A percentile compares a stretch with the other conserved stretches of the same genome.
Conservation (phyloP, 768 basidiomycete genomes). For the Bullera alba region DNA sequence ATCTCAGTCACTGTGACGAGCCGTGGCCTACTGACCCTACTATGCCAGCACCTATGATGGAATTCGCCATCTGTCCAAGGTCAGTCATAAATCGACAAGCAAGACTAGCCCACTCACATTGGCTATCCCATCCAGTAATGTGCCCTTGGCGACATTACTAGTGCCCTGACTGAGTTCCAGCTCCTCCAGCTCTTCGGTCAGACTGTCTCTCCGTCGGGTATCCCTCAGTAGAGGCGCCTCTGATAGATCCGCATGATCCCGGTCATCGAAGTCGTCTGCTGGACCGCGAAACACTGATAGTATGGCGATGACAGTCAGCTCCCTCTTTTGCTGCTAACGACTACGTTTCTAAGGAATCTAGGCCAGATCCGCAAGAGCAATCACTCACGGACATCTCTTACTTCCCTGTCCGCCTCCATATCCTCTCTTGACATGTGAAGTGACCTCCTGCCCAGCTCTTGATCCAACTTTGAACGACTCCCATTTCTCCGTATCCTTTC, state of each 20-base stretch:
- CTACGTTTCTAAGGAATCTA: too few species aligned
- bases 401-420: too few species aligned
- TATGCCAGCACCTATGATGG: slow-evolving; percentile 84
- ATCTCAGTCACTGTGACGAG: slow-evolving; percentile 2
- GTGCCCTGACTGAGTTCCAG: slow-evolving; percentile 7
- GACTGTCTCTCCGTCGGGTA: background rate
- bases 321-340: background rate
- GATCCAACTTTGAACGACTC: too few species aligned
- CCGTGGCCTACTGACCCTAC: slow-evolving; percentile 19
- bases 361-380: too few species aligned
- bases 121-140: slow-evolving; percentile 54
- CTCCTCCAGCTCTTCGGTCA: slow-evolving; percentile 12
- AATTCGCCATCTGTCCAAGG: slow-evolving; percentile 80
- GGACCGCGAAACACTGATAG: slow-evolving; percentile 10
- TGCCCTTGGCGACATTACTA: slow-evolving; percentile 41
- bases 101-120: slow-evolving; percentile 55
- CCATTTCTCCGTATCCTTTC: too few species aligned
- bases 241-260: slow-evolving; percentile 2
- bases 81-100: background rate
- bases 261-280: slow-evolving; percentile 1
- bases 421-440: too few species aligned
- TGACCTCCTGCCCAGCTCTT: too few species aligned
- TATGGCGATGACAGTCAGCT: too few species aligned
- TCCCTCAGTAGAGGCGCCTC: background rate
- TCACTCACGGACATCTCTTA: too few species aligned